These are phyloP conservation scores for Mallotus japonicus DNA, from an alignment of 441 rosid species.

Conservation along the genomic window DNA sequence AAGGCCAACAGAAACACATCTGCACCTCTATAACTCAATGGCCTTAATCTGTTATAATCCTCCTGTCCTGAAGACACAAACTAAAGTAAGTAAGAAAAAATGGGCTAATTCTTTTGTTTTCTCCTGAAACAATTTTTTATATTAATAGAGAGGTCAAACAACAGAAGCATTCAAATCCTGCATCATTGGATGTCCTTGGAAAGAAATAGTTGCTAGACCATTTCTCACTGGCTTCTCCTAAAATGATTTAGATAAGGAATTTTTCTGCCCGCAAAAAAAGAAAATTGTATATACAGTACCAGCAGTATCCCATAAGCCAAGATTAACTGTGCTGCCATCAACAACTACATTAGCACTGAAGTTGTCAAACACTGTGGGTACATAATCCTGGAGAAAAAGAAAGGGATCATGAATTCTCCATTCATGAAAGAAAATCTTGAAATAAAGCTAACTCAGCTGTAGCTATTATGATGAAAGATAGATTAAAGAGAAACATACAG, in stretches of 20 bases:
- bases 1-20: constrained; percentile 77
- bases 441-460: no score
- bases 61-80: constrained; percentile 58
- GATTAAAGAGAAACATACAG: constrained; percentile 21
- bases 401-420: background rate
- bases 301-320: constrained; percentile 72
- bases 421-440: background rate
- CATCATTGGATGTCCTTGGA: no score
- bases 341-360: constrained; percentile 69
- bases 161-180: no score
- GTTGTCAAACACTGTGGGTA: constrained; percentile 71
- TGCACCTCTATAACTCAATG: constrained; percentile 86
- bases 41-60: constrained; percentile 85
- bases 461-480: background rate
- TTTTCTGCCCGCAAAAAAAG: background rate
- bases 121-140: constrained; percentile 69
- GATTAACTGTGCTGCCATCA: constrained; percentile 58
- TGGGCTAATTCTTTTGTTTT: background rate
- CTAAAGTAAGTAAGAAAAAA: background rate
- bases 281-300: constrained; percentile 26
- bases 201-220: no score
- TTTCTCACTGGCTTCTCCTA: no score
- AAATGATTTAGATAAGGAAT: background rate
- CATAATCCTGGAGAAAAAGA: constrained; percentile 46
- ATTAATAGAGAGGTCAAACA: constrained; percentile 22